A percentile compares a stretch with the other conserved stretches of the same genome.
phyloP scores from a whole-genome alignment of 345 rosid genomes.

The Euphorbia lathyris region DNA sequence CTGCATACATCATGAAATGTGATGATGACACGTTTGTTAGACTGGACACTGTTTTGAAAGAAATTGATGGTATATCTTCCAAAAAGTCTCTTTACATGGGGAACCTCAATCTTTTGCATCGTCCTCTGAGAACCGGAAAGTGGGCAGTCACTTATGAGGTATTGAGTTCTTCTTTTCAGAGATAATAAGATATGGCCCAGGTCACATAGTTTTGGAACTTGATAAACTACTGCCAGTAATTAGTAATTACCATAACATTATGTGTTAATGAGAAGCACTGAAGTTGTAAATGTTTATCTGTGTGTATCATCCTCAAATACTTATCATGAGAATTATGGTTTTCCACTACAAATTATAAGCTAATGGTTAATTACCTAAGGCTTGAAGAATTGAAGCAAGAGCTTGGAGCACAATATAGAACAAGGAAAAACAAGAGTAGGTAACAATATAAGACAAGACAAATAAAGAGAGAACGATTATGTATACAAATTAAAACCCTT shows the following conservation, averaged over 20 bases:
- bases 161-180: constrained; percentile 1
- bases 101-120: constrained; percentile 89
- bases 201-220: neutral
- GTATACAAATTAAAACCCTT: neutral
- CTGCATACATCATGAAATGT: constrained; percentile 87
- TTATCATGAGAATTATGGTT: neutral
- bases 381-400: neutral
- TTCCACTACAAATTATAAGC: neutral
- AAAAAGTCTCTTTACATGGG: constrained; percentile 91
- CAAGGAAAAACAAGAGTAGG: neutral
- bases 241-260: neutral
- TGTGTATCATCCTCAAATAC: neutral
- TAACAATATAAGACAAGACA: neutral
- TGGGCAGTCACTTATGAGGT: constrained; percentile 99
- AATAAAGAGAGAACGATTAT: neutral
- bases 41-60: constrained; percentile 71
- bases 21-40: constrained; percentile 94
- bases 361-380: neutral
- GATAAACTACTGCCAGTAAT: neutral
- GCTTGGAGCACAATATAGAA: neutral
- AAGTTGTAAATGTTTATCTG: neutral
- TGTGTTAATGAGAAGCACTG: neutral
- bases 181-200: neutral
- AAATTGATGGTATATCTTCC: constrained; percentile 56
- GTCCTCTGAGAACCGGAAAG: constrained; percentile 86